A percentile compares a stretch with the other conserved stretches of the same genome.
These are phyloP conservation scores for Sporothrix luriei DNA, from an alignment of 2,329 filamentous ascomycete species.

Conservation along the genomic window DNA sequence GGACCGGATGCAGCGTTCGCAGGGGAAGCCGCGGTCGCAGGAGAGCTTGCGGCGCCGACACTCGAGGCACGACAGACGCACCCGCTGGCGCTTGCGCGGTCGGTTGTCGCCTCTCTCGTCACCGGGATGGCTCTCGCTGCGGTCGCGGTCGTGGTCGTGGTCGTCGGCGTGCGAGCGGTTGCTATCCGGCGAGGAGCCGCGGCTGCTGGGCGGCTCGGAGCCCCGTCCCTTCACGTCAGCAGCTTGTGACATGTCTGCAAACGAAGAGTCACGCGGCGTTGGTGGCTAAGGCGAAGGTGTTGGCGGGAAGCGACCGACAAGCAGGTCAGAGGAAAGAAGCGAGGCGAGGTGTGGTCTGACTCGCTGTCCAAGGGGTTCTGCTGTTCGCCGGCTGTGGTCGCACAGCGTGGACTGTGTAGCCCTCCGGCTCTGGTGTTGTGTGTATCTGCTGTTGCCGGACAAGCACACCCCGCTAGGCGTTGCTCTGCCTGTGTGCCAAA, in stretches of 20 bases:
- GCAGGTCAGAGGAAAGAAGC: background rate
- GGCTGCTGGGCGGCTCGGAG: conserved; percentile 32
- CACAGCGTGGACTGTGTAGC: conserved; percentile 21
- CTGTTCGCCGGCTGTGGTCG: conserved; percentile 6
- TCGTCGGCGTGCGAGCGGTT: conserved; percentile 24
- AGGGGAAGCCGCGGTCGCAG: conserved; percentile 63
- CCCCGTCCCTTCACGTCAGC: background rate
- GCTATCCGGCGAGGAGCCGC: conserved; percentile 30
- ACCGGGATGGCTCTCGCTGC: conserved; percentile 29
- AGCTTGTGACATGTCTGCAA: conserved; percentile 24
- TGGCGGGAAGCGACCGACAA: background rate
- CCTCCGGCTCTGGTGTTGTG: background rate
- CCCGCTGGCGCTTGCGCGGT: conserved; percentile 61
- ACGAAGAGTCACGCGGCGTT: too few species aligned
- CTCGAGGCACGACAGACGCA: conserved; percentile 62
- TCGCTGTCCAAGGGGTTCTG: background rate
- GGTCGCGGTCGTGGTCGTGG: conserved; percentile 25
- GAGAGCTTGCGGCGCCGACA: conserved; percentile 64
- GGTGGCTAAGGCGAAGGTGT: background rate
- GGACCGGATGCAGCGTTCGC: conserved; percentile 64
- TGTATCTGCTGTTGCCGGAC: conserved; percentile 10
- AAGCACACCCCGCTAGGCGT: conserved; percentile 24
- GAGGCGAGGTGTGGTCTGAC: background rate
- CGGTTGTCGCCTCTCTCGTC: conserved; percentile 33
- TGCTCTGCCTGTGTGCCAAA: conserved; percentile 21